Conservation (phyloP, 108 stramenopile species). For the Fistulifera pelliculosa region DNA sequence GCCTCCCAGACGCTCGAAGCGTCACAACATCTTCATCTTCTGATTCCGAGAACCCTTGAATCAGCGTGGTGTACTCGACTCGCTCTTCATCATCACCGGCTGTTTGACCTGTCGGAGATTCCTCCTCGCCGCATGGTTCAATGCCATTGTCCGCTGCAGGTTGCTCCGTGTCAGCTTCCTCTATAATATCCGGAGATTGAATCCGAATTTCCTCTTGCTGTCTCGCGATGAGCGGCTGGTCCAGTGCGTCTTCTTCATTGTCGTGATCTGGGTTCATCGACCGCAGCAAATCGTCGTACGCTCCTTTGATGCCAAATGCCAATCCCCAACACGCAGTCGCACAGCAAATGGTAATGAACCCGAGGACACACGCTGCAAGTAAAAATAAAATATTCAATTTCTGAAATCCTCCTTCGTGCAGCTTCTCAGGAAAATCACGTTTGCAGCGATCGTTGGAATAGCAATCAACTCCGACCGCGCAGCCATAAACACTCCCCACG, state of each 20-base stretch:
- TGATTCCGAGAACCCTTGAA: neutral
- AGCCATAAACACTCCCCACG: constrained; percentile 71
- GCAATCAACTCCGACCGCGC: constrained; percentile 70
- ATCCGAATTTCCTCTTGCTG: no score
- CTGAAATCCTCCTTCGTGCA: constrained; percentile 23
- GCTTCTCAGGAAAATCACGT: constrained; percentile 44
- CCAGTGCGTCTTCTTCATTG: constrained; percentile 14
- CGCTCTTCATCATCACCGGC: constrained; percentile 5
- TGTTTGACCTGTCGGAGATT: neutral
- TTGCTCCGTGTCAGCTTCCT: neutral
- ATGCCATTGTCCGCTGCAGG: neutral
- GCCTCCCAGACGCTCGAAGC: neutral
- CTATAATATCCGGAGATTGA: neutral
- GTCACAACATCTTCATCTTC: constrained; percentile 1
- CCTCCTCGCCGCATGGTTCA: neutral
- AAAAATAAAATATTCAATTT: constrained; percentile 35
- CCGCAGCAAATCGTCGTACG: constrained; percentile 50
- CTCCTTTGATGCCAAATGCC: constrained; percentile 34
- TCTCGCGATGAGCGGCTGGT: neutral
- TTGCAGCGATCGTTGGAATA: constrained; percentile 80
- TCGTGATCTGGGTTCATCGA: neutral
- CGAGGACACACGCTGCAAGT: constrained; percentile 23
- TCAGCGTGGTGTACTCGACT: constrained; percentile 3
- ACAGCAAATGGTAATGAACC: constrained; percentile 39
- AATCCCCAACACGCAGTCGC: constrained; percentile 40